Conservation (phyloP, 1,284 basidiomycete genomes). For the Kwoniella shivajii region DNA sequence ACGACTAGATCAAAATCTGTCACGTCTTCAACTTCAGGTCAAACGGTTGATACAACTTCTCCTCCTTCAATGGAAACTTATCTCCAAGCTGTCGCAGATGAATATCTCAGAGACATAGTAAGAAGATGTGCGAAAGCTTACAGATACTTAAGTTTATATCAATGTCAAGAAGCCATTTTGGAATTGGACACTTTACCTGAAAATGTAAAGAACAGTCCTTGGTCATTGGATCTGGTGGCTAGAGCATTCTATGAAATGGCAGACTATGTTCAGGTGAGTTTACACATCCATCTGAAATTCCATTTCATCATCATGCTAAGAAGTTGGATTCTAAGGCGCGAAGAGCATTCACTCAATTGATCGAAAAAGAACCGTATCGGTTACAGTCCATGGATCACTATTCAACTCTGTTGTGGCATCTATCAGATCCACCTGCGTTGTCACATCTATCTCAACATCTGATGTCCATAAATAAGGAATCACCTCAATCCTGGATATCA, state of each 20-base stretch:
- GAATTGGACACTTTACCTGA: constrained; percentile 76
- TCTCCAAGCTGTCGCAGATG: constrained; percentile 73
- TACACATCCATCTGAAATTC: neutral
- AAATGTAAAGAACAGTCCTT: constrained; percentile 71
- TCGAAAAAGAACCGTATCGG: constrained; percentile 79
- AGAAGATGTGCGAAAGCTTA: constrained; percentile 77
- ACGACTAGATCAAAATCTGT: constrained; percentile 39
- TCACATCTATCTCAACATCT: constrained; percentile 89
- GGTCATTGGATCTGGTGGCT: constrained; percentile 77
- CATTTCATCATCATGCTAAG: neutral
- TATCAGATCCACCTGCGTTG: constrained; percentile 74
- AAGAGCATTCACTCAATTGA: constrained; percentile 77
- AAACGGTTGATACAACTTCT: constrained; percentile 62
- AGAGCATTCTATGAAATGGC: constrained; percentile 82
- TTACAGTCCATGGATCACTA: constrained; percentile 89
- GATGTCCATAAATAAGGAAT: constrained; percentile 73
- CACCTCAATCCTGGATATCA: constrained; percentile 90
- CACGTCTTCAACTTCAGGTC: constrained; percentile 64
- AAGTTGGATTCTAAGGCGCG: constrained; percentile 63
- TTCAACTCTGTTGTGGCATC: constrained; percentile 91
- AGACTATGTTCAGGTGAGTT: constrained; percentile 79
- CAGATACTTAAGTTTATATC: constrained; percentile 70
- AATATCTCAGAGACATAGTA: constrained; percentile 78
- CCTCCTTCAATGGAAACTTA: constrained; percentile 68
- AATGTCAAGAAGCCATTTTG: constrained; percentile 70